phyloP scores from a whole-genome alignment of 129 eudicot genomes.

The Pulicaria dysenterica region DNA sequence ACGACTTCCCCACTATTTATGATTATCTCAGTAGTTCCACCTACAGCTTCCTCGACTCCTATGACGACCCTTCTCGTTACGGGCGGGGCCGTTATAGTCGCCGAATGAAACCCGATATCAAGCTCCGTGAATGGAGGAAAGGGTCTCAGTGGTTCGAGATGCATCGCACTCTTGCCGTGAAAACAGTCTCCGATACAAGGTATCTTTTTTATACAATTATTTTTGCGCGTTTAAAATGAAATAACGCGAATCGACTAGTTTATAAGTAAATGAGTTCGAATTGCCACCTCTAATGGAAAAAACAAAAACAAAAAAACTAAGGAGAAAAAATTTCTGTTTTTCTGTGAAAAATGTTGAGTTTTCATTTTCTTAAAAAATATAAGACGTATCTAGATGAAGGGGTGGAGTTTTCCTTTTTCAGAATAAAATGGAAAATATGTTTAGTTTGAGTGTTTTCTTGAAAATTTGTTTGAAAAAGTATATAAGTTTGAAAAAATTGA shows the following conservation, averaged over 20 bases:
- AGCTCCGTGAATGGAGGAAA: constrained; percentile 77
- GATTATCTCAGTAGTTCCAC: constrained; percentile 61
- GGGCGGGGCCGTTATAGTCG: constrained; percentile 92
- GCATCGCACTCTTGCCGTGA: constrained; percentile 59
- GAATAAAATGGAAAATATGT: no score
- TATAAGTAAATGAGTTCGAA: background rate
- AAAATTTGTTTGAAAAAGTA: no score
- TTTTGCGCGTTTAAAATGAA: background rate
- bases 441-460: no score
- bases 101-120: constrained; percentile 62
- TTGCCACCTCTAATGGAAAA: background rate
- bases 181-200: constrained; percentile 65
- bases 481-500: no score
- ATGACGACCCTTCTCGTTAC: constrained; percentile 77
- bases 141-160: constrained; percentile 97
- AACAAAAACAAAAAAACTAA: background rate
- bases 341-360: no score
- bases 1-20: constrained; percentile 76
- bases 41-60: constrained; percentile 80
- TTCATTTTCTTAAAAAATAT: no score
- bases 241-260: background rate
- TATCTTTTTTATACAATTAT: background rate
- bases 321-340: no score
- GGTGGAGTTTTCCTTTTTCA: no score
- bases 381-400: no score